These are phyloP conservation scores for Podaxis carcinomalis DNA, from an alignment of 768 basidiomycete species.

Conservation along the genomic window DNA sequence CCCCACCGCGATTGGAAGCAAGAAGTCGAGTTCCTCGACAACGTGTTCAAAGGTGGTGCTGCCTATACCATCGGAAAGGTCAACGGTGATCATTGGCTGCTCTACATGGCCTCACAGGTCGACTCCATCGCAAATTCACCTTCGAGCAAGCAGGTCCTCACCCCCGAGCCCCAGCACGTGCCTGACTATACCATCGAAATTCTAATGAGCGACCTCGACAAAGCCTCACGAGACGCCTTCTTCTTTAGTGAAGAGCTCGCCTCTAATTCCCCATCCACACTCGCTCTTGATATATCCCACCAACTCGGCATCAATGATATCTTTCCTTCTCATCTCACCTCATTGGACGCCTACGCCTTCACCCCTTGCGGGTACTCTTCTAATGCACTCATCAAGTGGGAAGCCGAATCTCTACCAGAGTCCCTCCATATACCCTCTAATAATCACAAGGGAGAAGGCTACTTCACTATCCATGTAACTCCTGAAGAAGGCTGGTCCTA, in stretches of 20 bases:
- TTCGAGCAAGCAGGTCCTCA: conserved; percentile 2
- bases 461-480: conserved; percentile 98
- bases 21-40: conserved; percentile 89
- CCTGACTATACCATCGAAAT: conserved; percentile 97
- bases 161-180: conserved; percentile 18
- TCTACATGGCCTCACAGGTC: conserved; percentile 79
- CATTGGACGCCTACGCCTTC: conserved; percentile 91
- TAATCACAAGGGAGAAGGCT: conserved; percentile 65
- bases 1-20: conserved; percentile 93
- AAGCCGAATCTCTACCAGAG: conserved; percentile 27
- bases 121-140: conserved; percentile 19
- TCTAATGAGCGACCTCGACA: conserved; percentile 89
- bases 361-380: conserved; percentile 94
- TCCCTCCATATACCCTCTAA: conserved; percentile 13
- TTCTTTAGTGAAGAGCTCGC: conserved; percentile 37
- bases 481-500: conserved; percentile 98
- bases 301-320: conserved; percentile 76
- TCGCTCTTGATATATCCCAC: conserved; percentile 59
- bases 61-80: conserved; percentile 97
- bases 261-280: conserved; percentile 41
- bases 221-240: conserved; percentile 74
- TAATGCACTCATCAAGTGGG: conserved; percentile 81
- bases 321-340: conserved; percentile 75
- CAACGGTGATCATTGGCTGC: conserved; percentile 98
- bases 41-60: conserved; percentile 81